Percentiles rank a stretch among this genome's conserved stretches.
phyloP scores from a whole-genome alignment of 805 yeast genomes.

The Millerozyma acaciae region DNA sequence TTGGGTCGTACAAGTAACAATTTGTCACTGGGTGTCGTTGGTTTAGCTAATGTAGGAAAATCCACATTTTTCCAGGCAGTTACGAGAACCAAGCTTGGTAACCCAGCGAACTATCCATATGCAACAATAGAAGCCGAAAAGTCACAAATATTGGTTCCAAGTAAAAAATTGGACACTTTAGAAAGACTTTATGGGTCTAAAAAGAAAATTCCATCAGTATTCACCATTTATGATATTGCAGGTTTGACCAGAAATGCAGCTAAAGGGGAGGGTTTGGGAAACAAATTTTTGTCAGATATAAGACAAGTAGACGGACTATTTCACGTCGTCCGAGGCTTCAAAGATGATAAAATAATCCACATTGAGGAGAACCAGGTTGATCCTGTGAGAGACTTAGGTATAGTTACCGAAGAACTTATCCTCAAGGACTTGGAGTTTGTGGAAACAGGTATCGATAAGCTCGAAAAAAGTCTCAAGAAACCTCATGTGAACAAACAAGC shows the following conservation, averaged over 20 bases:
- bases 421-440: slow-evolving; percentile 61
- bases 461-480: slow-evolving; percentile 23
- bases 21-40: slow-evolving; percentile 73
- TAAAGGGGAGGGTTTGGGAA: slow-evolving; percentile 72
- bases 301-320: slow-evolving; percentile 69
- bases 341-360: slow-evolving; percentile 63
- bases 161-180: slow-evolving; percentile 46
- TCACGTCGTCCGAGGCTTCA: slow-evolving; percentile 65
- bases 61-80: slow-evolving; percentile 74
- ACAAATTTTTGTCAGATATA: slow-evolving; percentile 64
- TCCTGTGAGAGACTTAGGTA: slow-evolving; percentile 59
- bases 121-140: slow-evolving; percentile 76
- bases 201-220: slow-evolving; percentile 49
- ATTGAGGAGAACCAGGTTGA: slow-evolving; percentile 56
- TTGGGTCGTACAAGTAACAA: slow-evolving; percentile 37
- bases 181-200: slow-evolving; percentile 46
- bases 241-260: slow-evolving; percentile 62
- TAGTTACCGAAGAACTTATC: slow-evolving; percentile 61
- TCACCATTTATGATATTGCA: slow-evolving; percentile 65
- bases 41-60: slow-evolving; percentile 93
- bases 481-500: slow-evolving; percentile 24
- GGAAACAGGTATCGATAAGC: slow-evolving; percentile 43
- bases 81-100: slow-evolving; percentile 56
- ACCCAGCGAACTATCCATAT: slow-evolving; percentile 59
- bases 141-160: slow-evolving; percentile 52